Evolutionary conservation across 805 yeast species (phyloP).

Genomic region (Ogataea kodamae): DNA sequence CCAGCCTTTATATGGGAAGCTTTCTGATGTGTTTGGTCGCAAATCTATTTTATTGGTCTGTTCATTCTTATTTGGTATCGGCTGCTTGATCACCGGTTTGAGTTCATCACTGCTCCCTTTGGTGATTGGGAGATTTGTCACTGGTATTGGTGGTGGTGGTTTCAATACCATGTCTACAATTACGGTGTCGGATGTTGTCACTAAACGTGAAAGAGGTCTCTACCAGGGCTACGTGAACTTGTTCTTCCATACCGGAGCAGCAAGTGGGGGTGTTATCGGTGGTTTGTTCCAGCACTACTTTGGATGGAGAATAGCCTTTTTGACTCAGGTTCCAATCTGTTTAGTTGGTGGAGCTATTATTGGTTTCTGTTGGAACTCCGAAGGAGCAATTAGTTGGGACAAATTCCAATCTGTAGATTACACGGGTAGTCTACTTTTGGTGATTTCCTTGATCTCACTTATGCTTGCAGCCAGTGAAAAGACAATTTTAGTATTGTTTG

Average conservation of each 20-base stretch:
- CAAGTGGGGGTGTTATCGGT: constrained; percentile 60
- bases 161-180: constrained; percentile 68
- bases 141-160: constrained; percentile 91
- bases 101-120: constrained; percentile 39
- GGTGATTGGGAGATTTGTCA: constrained; percentile 55
- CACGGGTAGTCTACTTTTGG: too few relatives aligned
- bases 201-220: constrained; percentile 68
- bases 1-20: constrained; percentile 47
- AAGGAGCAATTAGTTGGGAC: too few relatives aligned
- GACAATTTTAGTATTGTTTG: too few relatives aligned
- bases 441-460: too few relatives aligned
- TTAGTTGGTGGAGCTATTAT: too few relatives aligned
- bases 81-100: constrained; percentile 38
- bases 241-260: constrained; percentile 68
- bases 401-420: too few relatives aligned
- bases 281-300: constrained; percentile 45
- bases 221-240: constrained; percentile 78
- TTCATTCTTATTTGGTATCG: constrained; percentile 29
- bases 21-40: constrained; percentile 48
- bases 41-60: constrained; percentile 33
- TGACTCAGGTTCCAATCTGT: constrained; percentile 45
- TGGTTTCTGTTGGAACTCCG: too few relatives aligned
- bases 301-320: constrained; percentile 63
- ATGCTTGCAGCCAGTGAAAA: too few relatives aligned
- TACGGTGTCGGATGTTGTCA: constrained; percentile 66